Conservation (phyloP, 805 yeast genomes). For the Yamadazyma laniorum region DNA sequence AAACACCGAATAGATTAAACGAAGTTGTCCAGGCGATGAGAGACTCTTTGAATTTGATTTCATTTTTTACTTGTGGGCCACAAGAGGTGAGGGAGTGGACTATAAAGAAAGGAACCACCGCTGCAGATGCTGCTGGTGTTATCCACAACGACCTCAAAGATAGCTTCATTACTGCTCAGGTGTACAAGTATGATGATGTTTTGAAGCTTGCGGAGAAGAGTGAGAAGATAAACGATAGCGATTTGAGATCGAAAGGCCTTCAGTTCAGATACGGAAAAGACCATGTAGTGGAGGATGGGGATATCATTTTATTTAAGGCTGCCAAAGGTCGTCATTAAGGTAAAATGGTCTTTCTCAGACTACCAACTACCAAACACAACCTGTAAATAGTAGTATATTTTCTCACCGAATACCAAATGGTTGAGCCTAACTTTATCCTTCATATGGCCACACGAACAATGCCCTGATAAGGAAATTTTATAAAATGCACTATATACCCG, state of each 20-base stretch:
- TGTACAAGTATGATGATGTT: slow-evolving; percentile 65
- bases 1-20: slow-evolving; percentile 54
- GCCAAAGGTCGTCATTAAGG: slow-evolving; percentile 53
- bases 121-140: slow-evolving; percentile 88
- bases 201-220: slow-evolving; percentile 8
- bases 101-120: slow-evolving; percentile 67
- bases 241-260: slow-evolving; percentile 56
- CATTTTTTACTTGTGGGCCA: slow-evolving; percentile 86
- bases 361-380: background rate
- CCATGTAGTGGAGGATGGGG: slow-evolving; percentile 81
- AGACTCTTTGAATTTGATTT: slow-evolving; percentile 63
- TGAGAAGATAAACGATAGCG: slow-evolving; percentile 45
- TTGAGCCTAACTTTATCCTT: too few species aligned
- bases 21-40: slow-evolving; percentile 65
- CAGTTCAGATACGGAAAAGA: slow-evolving; percentile 70
- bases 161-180: slow-evolving; percentile 77
- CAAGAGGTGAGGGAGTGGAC: slow-evolving; percentile 90
- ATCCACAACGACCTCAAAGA: slow-evolving; percentile 83
- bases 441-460: slow-evolving; percentile 6
- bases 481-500: background rate
- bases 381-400: slow-evolving; percentile 4
- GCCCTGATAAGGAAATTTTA: slow-evolving; percentile 9
- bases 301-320: slow-evolving; percentile 70
- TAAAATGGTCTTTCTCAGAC: too few species aligned
- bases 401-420: too few species aligned